phyloP scores from a whole-genome alignment of 2,329 filamentous ascomycete species.

The Epichloe bromicola region DNA sequence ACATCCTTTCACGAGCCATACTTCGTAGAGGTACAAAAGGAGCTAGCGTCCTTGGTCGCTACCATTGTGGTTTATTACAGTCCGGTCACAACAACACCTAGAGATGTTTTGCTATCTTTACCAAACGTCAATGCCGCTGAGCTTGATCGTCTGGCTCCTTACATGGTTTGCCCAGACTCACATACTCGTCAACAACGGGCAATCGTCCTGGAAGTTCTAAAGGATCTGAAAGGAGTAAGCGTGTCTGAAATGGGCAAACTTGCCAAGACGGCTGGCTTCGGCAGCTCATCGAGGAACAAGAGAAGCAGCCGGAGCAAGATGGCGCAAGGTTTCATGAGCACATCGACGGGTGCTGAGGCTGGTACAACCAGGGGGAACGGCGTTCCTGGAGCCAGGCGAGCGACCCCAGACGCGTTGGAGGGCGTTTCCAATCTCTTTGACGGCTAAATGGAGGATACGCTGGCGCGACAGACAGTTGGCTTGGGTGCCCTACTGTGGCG shows the following conservation, averaged over 20 bases:
- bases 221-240: slow-evolving; percentile 77
- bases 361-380: slow-evolving; percentile 16
- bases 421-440: slow-evolving; percentile 41
- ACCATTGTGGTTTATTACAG: slow-evolving; percentile 70
- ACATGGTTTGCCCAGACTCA: slow-evolving; percentile 43
- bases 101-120: slow-evolving; percentile 62
- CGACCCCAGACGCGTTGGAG: slow-evolving; percentile 38
- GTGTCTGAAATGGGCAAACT: slow-evolving; percentile 90
- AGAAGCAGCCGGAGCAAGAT: slow-evolving; percentile 30
- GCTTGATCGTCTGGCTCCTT: slow-evolving; percentile 50
- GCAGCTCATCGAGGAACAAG: slow-evolving; percentile 14
- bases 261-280: slow-evolving; percentile 34
- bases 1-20: slow-evolving; percentile 88
- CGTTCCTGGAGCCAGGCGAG: slow-evolving; percentile 16
- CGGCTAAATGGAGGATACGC: slow-evolving; percentile 10
- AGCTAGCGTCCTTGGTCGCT: slow-evolving; percentile 78
- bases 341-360: slow-evolving; percentile 21
- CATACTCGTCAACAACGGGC: slow-evolving; percentile 67
- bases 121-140: slow-evolving; percentile 61
- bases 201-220: slow-evolving; percentile 71
- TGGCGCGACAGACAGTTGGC: not conserved
- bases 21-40: slow-evolving; percentile 91
- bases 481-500: no score
- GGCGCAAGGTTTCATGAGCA: slow-evolving; percentile 54
- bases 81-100: slow-evolving; percentile 54